phyloP scores from a whole-genome alignment of 2,329 filamentous ascomycete genomes.

The Fusarium hainanense region DNA sequence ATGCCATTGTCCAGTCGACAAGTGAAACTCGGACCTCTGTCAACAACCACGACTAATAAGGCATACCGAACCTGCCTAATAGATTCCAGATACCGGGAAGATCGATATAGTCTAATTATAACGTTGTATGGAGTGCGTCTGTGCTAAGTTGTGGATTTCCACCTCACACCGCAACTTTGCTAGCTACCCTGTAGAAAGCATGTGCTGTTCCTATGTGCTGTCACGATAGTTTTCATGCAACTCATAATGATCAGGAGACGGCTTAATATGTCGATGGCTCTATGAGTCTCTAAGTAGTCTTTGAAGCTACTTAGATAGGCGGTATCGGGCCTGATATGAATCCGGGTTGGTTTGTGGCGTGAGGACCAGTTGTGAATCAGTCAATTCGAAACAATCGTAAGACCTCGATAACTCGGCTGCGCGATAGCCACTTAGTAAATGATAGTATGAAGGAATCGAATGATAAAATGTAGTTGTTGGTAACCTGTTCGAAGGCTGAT shows the following conservation, averaged over 20 bases:
- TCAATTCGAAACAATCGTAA: too few species aligned
- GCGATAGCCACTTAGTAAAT: not conserved
- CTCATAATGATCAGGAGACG: not conserved
- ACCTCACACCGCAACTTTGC: constrained; percentile 5
- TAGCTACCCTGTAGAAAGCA: not conserved
- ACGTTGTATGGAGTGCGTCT: not conserved
- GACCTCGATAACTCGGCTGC: not conserved
- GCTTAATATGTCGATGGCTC: not conserved
- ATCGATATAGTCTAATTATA: not conserved
- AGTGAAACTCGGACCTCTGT: not conserved
- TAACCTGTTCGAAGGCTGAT: not conserved
- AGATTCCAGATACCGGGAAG: not conserved
- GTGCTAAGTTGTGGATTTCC: constrained; percentile 1
- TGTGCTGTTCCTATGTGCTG: not conserved
- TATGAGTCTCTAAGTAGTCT: not conserved
- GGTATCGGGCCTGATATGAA: too few species aligned
- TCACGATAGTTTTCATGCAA: not conserved
- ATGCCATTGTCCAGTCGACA: not conserved
- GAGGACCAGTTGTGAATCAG: too few species aligned
- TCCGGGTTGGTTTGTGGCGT: too few species aligned
- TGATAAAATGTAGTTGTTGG: accelerated
- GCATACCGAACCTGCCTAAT: not conserved
- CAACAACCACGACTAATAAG: not conserved
- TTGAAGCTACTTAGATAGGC: too few species aligned
- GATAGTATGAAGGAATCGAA: not conserved